Base-by-base conservation (phyloP, 1,139 yeast genomes). In the Yamadazyma atlantica region DNA sequence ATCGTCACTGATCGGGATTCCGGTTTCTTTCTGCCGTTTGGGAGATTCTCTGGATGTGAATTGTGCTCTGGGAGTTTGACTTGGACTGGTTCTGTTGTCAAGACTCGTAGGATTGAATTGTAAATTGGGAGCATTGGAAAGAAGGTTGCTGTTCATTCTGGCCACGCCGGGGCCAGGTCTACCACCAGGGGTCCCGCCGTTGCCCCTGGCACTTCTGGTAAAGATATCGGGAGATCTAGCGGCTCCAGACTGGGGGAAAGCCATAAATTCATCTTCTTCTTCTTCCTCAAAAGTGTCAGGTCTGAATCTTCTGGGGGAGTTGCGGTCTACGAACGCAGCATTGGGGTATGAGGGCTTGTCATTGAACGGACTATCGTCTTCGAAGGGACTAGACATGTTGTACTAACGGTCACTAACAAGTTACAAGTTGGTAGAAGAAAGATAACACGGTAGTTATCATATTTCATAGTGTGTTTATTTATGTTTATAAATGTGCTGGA, bases 21-120 rank as follows among this genome's bases (percentile, higher is more conserved):
- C 70, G 3, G 75, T 73, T 36, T 69, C 70, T 21, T 62, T 66
- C 34, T 70, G 70, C 54, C 87, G 75, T 41, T 69, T 74, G 24
- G 92, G 92, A 0, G 89, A 82, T 50, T 82, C 89, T 46, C 74
- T 63, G 17, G 75, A 64, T 1, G 88, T 80, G 49, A 70, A 81
- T 38, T 73, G 73, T 8, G 80, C 73, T 48, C 83, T 60, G 3
- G 80, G 71, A 2, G 83, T 76, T 2, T 47, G 46, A 9, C 39
- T 45, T 13, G 36, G 6, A 6, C 22, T 9, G 6, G 6, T 6
- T 19, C 22, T 19, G 9, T 19, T 19, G 6, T 19, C 22, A 19
- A 19, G 22, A 19, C 22, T 9, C 6, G 6, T 36, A 31, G 44
- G 27, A 26, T 42, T 24, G 39, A 42, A 39, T 27, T 39, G 45